Evolutionary conservation across 2,329 filamentous ascomycete species (phyloP).

Genomic region (Stagonosporopsis cucurbitacearum): DNA sequence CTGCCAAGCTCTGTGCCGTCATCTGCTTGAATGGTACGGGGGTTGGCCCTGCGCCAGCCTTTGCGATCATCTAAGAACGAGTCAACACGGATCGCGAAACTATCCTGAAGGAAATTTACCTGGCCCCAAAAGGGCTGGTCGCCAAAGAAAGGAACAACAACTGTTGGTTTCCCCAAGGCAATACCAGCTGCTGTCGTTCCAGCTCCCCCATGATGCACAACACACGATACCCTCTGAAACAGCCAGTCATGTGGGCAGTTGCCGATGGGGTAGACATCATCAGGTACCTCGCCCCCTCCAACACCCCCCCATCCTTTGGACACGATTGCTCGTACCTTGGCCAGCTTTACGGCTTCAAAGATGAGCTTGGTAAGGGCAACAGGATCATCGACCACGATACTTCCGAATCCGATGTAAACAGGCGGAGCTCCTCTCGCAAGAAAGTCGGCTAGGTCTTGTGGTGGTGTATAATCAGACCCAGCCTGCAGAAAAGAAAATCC

Average conservation of each 20-base stretch:
- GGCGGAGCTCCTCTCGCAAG: slow-evolving; percentile 58
- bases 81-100: neutral
- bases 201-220: slow-evolving; percentile 66
- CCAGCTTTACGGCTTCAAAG: slow-evolving; percentile 54
- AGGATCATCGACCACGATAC: slow-evolving; percentile 62
- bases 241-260: slow-evolving; percentile 65
- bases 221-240: slow-evolving; percentile 61
- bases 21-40: slow-evolving; percentile 57
- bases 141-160: slow-evolving; percentile 64
- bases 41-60: slow-evolving; percentile 57
- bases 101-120: neutral
- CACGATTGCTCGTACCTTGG: slow-evolving; percentile 56
- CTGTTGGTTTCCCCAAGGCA: slow-evolving; percentile 58
- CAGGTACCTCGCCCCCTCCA: slow-evolving; percentile 43
- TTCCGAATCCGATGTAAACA: slow-evolving; percentile 64
- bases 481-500: slow-evolving; percentile 56
- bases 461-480: slow-evolving; percentile 49
- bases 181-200: slow-evolving; percentile 65
- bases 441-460: slow-evolving; percentile 52
- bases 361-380: slow-evolving; percentile 54
- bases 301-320: slow-evolving; percentile 62
- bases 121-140: slow-evolving; percentile 64
- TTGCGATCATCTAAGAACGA: slow-evolving; percentile 53
- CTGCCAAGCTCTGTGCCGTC: slow-evolving; percentile 53
- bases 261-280: slow-evolving; percentile 58